Base-by-base conservation (phyloP, 2,329 filamentous ascomycete genomes). In the Aspergillus sp. region DNA sequence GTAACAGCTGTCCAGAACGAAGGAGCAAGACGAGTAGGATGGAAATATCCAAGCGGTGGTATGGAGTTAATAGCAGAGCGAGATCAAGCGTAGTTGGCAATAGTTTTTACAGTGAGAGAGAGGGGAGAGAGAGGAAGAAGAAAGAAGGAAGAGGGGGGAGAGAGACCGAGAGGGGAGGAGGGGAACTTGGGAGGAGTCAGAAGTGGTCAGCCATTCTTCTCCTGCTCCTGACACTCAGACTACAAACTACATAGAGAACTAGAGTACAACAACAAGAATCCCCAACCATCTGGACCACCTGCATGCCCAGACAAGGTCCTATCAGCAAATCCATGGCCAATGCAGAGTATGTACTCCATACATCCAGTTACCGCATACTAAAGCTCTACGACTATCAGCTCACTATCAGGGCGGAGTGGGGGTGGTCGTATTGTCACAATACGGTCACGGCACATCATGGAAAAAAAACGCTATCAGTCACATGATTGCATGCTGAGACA, bases 121-220 rank as follows among this genome's bases (percentile, higher is more conserved):
- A 19, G 25, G 23, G 41, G 30, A 27, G 51, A 54, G 20, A 19
- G 32, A 48, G 44, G 33, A 32, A 39, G 48, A 48, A 38, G 22
- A 19, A 30, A n/a, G 20, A 32, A 30, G 46, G 41, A 48, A 49
- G 49, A 45, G 47, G 50, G 54, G 45, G 37, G 35, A 33, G 47
- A 44, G 48, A 46, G 52, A 54, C 47, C 48, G 47, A 48, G 52
- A 49, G 30, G 52, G 44, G 49, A 46, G 48, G 53, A 50, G 32
- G 51, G 47, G 51, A 48, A 30, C 25, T 30, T 30, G 25, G 25
- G 25, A 30, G 25, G 25, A 30, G 25, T 30, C 25, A 30, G 25
- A 30, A 30, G 10, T 30, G 25, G 25, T 30, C 25, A 30, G 25
- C 25, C 25, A 30, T 30, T 30, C 33, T 35, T n/a, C 33, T 35